These are phyloP conservation scores for Clonostachys rosea DNA, from an alignment of 2,329 filamentous ascomycete genomes.

Conservation along the genomic window DNA sequence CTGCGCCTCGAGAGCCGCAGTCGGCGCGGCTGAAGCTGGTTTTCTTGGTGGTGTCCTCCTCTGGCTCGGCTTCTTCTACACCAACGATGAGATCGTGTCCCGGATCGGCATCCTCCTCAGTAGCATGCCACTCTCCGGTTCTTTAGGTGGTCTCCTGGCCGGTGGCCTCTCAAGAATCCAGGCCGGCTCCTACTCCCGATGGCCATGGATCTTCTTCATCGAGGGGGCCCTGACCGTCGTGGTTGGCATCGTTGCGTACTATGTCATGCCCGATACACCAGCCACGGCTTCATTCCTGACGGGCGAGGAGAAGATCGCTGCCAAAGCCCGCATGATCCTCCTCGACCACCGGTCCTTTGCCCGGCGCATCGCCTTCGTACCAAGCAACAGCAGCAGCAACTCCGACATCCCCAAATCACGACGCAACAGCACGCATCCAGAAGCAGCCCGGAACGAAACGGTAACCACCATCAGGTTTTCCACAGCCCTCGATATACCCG, in stretches of 20 bases:
- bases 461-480: background rate
- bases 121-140: constrained; percentile 1
- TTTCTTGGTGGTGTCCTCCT: background rate
- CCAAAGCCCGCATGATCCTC: constrained; percentile 1
- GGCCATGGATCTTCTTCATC: constrained; percentile 17
- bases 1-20: background rate
- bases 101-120: background rate
- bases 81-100: background rate
- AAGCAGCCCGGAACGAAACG: background rate
- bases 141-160: constrained; percentile 13
- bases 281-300: constrained; percentile 1
- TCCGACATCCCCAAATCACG: background rate
- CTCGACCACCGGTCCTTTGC: constrained; percentile 1
- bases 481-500: background rate
- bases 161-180: constrained; percentile 13
- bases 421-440: background rate
- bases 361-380: background rate
- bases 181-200: constrained; percentile 6
- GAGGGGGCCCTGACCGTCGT: constrained; percentile 16
- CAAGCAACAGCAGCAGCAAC: background rate
- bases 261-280: constrained; percentile 28
- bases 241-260: constrained; percentile 26
- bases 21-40: background rate
- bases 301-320: background rate
- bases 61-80: background rate